A percentile compares a stretch with the other conserved stretches of the same genome.
These are phyloP conservation scores for Fomitopsis palustris DNA, from an alignment of 1,284 basidiomycete genomes.

Conservation along the genomic window DNA sequence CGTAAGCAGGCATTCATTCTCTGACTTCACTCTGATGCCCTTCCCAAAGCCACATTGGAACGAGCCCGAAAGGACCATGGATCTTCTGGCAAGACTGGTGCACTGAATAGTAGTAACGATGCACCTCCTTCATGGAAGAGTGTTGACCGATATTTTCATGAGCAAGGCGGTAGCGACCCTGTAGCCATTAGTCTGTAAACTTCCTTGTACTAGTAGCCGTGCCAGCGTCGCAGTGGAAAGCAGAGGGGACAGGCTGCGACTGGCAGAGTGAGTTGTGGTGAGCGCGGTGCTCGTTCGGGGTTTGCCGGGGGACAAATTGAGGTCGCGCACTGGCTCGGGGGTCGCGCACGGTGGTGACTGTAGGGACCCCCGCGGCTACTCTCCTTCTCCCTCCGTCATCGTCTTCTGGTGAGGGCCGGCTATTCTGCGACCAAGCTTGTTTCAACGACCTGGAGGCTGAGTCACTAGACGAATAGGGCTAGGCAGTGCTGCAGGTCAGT, in stretches of 20 bases:
- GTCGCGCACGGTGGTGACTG: no score
- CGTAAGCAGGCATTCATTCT: not conserved
- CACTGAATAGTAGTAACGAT: not conserved
- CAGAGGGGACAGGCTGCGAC: no score
- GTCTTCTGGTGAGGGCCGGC: no score
- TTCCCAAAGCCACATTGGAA: not conserved
- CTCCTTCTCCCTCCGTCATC: not conserved
- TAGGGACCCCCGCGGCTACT: no score
- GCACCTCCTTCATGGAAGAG: not conserved
- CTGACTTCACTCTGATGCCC: not conserved
- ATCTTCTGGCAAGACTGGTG: not conserved
- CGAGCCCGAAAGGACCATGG: not conserved
- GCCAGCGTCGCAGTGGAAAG: no score
- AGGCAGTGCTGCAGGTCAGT: slow-evolving; percentile 1
- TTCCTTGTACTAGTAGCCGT: not conserved
- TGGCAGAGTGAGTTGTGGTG: no score
- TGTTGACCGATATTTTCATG: not conserved
- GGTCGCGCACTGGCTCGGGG: no score
- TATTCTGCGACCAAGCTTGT: not conserved
- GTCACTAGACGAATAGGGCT: not conserved
- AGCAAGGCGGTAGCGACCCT: not conserved
- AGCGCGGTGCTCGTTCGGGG: no score
- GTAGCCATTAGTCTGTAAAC: not conserved
- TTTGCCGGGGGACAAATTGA: no score
- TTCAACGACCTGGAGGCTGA: no score